Conservation (phyloP, 768 basidiomycete genomes). For the Calocera viscosa region DNA sequence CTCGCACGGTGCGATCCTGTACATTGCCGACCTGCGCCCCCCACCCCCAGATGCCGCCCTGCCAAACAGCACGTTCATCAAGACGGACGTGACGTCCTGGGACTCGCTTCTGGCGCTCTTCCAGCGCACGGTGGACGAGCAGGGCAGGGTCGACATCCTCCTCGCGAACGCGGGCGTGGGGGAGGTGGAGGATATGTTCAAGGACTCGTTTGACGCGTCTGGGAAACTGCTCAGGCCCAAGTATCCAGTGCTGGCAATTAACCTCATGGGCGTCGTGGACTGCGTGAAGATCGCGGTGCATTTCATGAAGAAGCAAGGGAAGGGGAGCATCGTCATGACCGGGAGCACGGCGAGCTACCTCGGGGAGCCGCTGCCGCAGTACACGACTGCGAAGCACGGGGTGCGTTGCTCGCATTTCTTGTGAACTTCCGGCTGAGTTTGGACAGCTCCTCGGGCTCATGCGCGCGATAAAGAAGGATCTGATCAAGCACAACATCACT, state of each 20-base stretch:
- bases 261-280: not conserved
- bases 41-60: not conserved
- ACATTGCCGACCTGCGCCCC: not conserved
- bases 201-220: not conserved
- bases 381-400: constrained; percentile 6
- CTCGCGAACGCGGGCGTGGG: constrained; percentile 1
- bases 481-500: not conserved
- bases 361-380: constrained; percentile 2
- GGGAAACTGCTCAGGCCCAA: not conserved
- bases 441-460: not conserved
- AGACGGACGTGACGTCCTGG: constrained; percentile 1
- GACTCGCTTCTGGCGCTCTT: not conserved
- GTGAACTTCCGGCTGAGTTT: no score
- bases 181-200: constrained; percentile 1
- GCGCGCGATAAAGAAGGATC: not conserved
- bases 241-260: not conserved
- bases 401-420: not conserved
- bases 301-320: not conserved
- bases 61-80: not conserved
- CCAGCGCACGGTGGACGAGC: not conserved
- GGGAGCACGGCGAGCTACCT: constrained; percentile 4
- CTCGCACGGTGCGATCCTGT: not conserved
- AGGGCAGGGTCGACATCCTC: not conserved
- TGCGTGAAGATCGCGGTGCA: not conserved
- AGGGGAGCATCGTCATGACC: constrained; percentile 4